Conservation (phyloP, 768 basidiomycete species). For the Suillus spraguei region DNA sequence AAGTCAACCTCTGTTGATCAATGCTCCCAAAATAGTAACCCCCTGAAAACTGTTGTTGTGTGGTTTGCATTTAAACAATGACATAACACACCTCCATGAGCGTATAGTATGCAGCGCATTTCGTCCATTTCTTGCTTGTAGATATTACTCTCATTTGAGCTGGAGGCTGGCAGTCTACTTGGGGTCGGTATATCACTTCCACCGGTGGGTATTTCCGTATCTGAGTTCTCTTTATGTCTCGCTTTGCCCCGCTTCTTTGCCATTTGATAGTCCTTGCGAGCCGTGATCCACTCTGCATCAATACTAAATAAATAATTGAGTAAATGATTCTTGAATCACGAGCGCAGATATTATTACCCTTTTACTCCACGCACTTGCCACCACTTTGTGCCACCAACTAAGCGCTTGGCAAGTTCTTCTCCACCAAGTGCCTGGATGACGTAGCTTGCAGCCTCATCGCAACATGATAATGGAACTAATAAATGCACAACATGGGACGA, state of each 20-base stretch:
- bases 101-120: constrained; percentile 81
- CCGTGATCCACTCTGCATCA: constrained; percentile 85
- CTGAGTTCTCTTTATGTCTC: constrained; percentile 29
- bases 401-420: constrained; percentile 64
- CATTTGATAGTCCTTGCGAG: constrained; percentile 81
- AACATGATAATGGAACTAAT: constrained; percentile 72
- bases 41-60: constrained; percentile 41
- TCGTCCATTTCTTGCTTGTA: constrained; percentile 79
- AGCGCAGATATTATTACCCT: constrained; percentile 60
- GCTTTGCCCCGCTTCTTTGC: constrained; percentile 60
- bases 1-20: constrained; percentile 66
- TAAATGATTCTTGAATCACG: constrained; percentile 17
- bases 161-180: constrained; percentile 19
- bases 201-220: constrained; percentile 1
- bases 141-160: constrained; percentile 33
- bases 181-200: constrained; percentile 15
- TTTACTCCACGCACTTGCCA: constrained; percentile 91
- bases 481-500: constrained; percentile 77
- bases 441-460: constrained; percentile 71
- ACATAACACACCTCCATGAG: constrained; percentile 64
- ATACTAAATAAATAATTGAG: constrained; percentile 48
- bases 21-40: constrained; percentile 87
- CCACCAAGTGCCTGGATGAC: constrained; percentile 85
- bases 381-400: constrained; percentile 94
- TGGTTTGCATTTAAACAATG: constrained; percentile 2